Evolutionary conservation across 2,329 filamentous ascomycete genomes (phyloP).

Genomic region (Fusarium sp.): DNA sequence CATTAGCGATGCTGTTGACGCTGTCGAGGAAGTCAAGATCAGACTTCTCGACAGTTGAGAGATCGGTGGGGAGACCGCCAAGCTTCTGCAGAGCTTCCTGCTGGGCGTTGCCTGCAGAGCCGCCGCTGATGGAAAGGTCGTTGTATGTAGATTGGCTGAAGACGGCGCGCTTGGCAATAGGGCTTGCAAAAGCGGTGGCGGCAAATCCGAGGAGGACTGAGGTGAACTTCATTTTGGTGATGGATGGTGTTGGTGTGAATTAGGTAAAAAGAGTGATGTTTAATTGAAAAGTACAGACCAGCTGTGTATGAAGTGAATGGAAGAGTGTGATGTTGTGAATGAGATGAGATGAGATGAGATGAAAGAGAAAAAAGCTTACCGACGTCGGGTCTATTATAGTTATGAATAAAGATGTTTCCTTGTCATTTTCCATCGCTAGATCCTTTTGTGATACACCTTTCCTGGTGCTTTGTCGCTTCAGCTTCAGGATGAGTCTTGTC

Average conservation of each 20-base stretch:
- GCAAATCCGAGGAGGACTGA: conserved; percentile 48
- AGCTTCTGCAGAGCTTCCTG: conserved; percentile 59
- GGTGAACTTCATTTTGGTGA: conserved; percentile 54
- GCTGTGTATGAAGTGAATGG: neutral
- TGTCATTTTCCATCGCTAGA: neutral
- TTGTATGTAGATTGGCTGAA: conserved; percentile 57
- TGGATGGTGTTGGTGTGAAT: neutral
- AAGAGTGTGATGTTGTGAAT: neutral
- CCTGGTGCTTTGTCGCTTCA: neutral
- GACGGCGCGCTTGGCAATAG: conserved; percentile 49
- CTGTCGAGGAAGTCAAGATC: conserved; percentile 65
- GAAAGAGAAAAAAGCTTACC: neutral
- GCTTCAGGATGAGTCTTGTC: neutral
- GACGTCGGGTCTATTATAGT: neutral
- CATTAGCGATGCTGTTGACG: conserved; percentile 66
- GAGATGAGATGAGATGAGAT: neutral
- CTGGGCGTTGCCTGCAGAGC: conserved; percentile 60
- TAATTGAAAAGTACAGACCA: neutral
- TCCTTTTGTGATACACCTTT: neutral
- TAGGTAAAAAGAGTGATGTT: neutral
- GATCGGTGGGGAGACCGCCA: conserved; percentile 55
- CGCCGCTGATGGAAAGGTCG: conserved; percentile 62
- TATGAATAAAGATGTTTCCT: neutral
- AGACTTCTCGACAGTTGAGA: conserved; percentile 58
- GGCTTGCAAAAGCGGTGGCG: conserved; percentile 49